Evolutionary conservation across 129 eudicot genomes (phyloP), one percentile per base, ranked within the genome.

Genomic region (Pittosporum tobira): DNA sequence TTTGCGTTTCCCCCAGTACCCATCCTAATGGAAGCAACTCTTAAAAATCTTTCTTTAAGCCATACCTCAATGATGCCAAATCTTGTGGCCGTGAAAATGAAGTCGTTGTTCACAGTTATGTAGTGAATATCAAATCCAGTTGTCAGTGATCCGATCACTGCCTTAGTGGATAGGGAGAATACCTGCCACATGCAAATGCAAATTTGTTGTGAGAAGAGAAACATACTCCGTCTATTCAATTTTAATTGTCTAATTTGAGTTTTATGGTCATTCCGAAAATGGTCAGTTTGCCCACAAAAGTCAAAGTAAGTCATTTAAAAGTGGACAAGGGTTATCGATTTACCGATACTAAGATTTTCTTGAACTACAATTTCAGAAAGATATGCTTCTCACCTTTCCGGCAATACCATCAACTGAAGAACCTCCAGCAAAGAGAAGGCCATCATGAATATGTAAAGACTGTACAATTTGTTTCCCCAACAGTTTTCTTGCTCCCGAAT

Each of bases 31-130:
- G 75, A 74, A 77, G 78, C 85, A 67, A 87, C 80, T 85, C 50
- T 77, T 6, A 77, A 75, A 1, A 80, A 61, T 59, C 93, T 87
- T 72, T 79, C 95, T 48, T 75, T 82, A 22, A 83, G 65, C 95
- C 95, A 87, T 55, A 87, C 93, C 59, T 87, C 93, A 47, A 83
- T 83, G 14, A 37, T 75, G 63, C 93, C 95, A 53, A 63, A 63
- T 71, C 71, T 87, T 57, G 93, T 74, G 45, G 88, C 81, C 2
- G 83, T 78, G 37, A 83, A 87, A 63, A 87, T 52, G 76, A 87
- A 87, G 53, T 87, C 95, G 16, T 77, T 83, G 66, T 75, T 87
- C 15, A 77, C 77, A 36, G 78, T 63, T 43, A 75, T 58, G n/a
- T 66, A 66, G 25, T 83, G 93, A 27, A 83, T 75, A 66, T 87